Base-by-base conservation (phyloP, 257 asterid species). In the Fraxinus cuspidata region DNA sequence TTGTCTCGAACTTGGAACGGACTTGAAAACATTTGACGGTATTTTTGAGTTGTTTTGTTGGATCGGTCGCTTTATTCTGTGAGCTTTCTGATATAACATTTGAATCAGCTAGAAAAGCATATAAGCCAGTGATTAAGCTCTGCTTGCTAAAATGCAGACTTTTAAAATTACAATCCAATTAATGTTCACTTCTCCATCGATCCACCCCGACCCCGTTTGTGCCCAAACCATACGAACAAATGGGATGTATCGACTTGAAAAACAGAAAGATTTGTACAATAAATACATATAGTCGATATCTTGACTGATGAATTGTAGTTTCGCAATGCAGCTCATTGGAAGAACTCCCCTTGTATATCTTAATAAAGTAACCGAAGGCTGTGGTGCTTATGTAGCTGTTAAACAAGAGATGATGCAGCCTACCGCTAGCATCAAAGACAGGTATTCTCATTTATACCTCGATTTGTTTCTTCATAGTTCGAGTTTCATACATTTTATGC, bases 401-500 rank as follows among this genome's bases (percentile, higher is more conserved):
- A 96, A 96, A 81, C 99, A 96, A 83, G 98, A 96, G 74, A 96
- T 96, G 98, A 86, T 93, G 89, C 99, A 96, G 85, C 99, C 99
- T 42, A 96, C 99, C 68, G 77, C 99, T 29, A 96, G 99, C 93
- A 90, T 96, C 88, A 96, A 96, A 86, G 99, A 96, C 87, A 89
- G 99, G 99, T 92, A 71, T 25, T 12, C 37, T 64, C 58, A n/a
- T 40, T 56, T 28, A 70, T 9, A 71, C 42, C 19, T 27, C 34
- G 63, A 51, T 75, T 18, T 71, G 51, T 44, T 29, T 64, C 28
- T 21, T 53, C 71, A 27, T 27, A 21, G 0, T 11, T 31, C 0
- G 2, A 18, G 68, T 18, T 53, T 15, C 31, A 13, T n/a, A 34
- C 11, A 13, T 15, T 73, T 31, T 44, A 11, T 7, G 53, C 79